These are phyloP conservation scores for Microcos paniculata DNA, from an alignment of 345 rosid species.

Conservation along the genomic window DNA sequence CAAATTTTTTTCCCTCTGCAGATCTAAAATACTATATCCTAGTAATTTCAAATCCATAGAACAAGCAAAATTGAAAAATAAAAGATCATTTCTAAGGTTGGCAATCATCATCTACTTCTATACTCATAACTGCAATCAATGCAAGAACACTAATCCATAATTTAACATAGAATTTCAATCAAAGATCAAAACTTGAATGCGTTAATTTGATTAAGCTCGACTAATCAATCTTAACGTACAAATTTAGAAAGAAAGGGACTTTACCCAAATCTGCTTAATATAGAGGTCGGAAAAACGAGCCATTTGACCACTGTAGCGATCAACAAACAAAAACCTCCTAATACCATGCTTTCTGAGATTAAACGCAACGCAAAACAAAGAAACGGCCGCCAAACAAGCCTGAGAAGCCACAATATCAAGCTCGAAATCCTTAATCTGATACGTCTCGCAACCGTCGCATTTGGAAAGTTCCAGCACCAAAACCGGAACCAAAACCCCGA, in stretches of 20 bases:
- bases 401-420: constrained; percentile 74
- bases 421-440: constrained; percentile 71
- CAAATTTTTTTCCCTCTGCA: neutral
- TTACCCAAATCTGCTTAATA: constrained; percentile 64
- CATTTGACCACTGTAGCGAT: constrained; percentile 58
- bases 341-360: constrained; percentile 78
- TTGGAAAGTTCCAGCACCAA: constrained; percentile 56
- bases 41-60: neutral
- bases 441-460: constrained; percentile 52
- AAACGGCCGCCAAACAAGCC: constrained; percentile 73
- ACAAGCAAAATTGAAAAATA: neutral
- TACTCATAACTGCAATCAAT: neutral
- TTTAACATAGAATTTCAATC: neutral
- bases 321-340: constrained; percentile 73
- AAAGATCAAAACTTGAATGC: neutral
- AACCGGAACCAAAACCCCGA: constrained; percentile 67
- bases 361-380: constrained; percentile 71
- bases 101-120: neutral
- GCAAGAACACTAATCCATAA: neutral
- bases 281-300: constrained; percentile 48
- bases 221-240: neutral
- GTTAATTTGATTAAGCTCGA: neutral
- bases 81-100: neutral
- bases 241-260: neutral
- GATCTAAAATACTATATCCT: neutral